Percentiles rank a stretch among this genome's conserved stretches.
These are phyloP conservation scores for Trichoderma harzianum DNA, from an alignment of 2,329 filamentous ascomycete species.

Conservation along the genomic window DNA sequence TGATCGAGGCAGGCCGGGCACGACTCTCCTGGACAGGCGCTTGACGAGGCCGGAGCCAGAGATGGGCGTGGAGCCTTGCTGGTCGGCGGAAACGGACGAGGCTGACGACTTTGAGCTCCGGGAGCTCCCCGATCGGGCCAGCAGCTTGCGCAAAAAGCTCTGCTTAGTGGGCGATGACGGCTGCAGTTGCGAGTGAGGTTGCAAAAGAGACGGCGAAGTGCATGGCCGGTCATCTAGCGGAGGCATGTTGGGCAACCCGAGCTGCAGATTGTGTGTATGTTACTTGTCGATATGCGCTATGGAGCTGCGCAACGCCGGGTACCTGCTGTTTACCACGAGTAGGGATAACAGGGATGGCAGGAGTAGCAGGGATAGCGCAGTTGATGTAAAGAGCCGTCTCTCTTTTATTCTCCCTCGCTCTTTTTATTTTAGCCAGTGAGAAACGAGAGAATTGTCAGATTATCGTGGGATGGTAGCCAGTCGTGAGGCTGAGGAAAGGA, in stretches of 20 bases:
- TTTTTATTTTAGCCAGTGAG: slow-evolving; percentile 5
- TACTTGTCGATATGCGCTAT: background rate
- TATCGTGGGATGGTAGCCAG: slow-evolving; percentile 6
- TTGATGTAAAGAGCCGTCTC: background rate
- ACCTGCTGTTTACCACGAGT: background rate
- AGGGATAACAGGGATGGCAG: background rate
- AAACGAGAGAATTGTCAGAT: background rate
- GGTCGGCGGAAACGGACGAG: slow-evolving; percentile 9
- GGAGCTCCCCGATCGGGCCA: slow-evolving; percentile 23
- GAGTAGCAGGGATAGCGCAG: background rate
- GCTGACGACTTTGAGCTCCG: slow-evolving; percentile 6
- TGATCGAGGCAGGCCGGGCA: slow-evolving; percentile 71
- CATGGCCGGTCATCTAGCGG: slow-evolving; percentile 29
- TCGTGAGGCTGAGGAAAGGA: slow-evolving; percentile 5
- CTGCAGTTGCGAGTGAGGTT: slow-evolving; percentile 10
- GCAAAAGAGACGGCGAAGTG: slow-evolving; percentile 25
- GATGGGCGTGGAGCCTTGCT: background rate
- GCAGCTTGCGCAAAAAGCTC: slow-evolving; percentile 30
- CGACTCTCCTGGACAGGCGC: slow-evolving; percentile 57
- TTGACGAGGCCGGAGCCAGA: slow-evolving; percentile 33
- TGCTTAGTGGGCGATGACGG: slow-evolving; percentile 23
- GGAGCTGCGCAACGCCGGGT: background rate
- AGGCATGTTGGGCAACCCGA: slow-evolving; percentile 29
- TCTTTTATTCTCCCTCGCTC: background rate
- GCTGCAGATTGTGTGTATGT: background rate